phyloP scores from a whole-genome alignment of 176 grass and related monocot genomes.

The Thinopyrum elongatum region DNA sequence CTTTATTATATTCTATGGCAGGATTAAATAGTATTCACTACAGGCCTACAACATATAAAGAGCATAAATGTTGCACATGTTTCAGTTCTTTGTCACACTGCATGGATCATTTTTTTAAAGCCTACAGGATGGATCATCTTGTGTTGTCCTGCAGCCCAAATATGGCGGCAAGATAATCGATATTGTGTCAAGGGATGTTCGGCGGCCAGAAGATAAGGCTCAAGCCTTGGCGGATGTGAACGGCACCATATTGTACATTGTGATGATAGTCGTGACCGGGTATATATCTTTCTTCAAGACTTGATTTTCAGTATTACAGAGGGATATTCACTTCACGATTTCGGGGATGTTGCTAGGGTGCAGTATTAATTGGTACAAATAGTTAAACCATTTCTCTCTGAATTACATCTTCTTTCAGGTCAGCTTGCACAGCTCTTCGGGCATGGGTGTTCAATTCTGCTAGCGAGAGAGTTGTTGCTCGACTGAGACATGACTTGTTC shows the following conservation, averaged over 20 bases:
- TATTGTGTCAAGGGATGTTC: constrained; percentile 84
- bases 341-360: neutral
- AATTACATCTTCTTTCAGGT: constrained; percentile 43
- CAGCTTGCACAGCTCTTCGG: constrained; percentile 76
- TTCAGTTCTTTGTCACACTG: constrained; percentile 24
- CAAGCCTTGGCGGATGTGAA: constrained; percentile 73
- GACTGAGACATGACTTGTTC: constrained; percentile 91
- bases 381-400: neutral
- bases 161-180: constrained; percentile 94
- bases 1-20: too few species aligned
- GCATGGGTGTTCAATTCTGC: constrained; percentile 93
- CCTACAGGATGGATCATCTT: constrained; percentile 23
- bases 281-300: constrained; percentile 53
- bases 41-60: too few species aligned
- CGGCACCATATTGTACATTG: constrained; percentile 75
- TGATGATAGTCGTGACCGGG: constrained; percentile 76
- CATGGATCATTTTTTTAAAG: neutral
- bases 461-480: constrained; percentile 94
- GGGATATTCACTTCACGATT: neutral
- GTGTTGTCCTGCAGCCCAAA: constrained; percentile 69
- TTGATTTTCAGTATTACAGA: constrained; percentile 12
- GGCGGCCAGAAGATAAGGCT: constrained; percentile 63
- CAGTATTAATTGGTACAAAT: neutral
- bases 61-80: neutral
- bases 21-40: too few species aligned